Percentiles rank a stretch among this genome's conserved stretches.
These are phyloP conservation scores for Trichoderma pleuroti DNA, from an alignment of 2,329 filamentous ascomycete genomes.

Conservation along the genomic window DNA sequence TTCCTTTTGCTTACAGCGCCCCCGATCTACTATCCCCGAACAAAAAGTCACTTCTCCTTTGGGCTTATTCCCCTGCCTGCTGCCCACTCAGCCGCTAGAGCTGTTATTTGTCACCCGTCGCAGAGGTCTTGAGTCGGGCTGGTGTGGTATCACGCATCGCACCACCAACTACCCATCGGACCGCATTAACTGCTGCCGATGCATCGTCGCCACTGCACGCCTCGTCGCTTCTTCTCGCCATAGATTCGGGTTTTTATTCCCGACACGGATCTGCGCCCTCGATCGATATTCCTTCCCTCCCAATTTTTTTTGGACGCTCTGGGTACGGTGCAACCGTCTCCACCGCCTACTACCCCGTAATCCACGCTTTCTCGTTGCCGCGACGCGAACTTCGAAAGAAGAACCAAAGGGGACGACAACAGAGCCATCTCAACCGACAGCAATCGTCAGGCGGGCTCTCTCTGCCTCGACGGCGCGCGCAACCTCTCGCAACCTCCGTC, in stretches of 20 bases:
- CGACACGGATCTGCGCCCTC: conserved; percentile 18
- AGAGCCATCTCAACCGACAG: neutral
- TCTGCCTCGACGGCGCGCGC: conserved; percentile 9
- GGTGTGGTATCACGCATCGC: conserved; percentile 20
- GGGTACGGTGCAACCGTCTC: neutral
- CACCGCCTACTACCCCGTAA: conserved; percentile 21
- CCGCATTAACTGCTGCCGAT: conserved; percentile 26
- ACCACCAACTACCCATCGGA: conserved; percentile 18
- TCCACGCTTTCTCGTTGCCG: conserved; percentile 13
- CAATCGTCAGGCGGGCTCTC: neutral
- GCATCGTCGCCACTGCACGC: conserved; percentile 26
- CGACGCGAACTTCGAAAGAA: conserved; percentile 14
- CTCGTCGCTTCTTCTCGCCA: conserved; percentile 23
- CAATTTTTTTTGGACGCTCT: neutral
- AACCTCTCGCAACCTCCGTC: conserved; percentile 19
- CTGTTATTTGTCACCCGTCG: conserved; percentile 25
- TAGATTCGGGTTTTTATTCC: conserved; percentile 18
- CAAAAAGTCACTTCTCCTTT: neutral
- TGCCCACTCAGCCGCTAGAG: conserved; percentile 7
- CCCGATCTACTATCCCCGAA: neutral
- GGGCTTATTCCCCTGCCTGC: conserved; percentile 8
- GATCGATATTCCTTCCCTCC: neutral
- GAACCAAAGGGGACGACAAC: neutral
- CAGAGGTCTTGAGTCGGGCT: conserved; percentile 12
- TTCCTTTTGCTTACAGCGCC: neutral